Evolutionary conservation across 306 rosid species (phyloP).

Genomic region (Arachis hypogaea): DNA sequence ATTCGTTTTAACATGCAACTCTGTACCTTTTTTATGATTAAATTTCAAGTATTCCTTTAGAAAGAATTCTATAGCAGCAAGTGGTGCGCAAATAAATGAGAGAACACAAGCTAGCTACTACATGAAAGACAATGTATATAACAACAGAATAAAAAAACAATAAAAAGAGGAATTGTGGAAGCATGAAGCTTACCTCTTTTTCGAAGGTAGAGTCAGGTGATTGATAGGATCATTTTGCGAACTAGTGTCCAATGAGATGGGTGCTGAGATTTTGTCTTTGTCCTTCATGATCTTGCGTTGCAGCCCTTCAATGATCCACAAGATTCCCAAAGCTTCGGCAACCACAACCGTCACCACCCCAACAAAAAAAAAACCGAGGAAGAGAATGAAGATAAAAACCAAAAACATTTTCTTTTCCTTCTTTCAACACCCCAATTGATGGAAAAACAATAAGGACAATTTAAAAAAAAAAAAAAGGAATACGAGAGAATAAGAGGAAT

Average conservation of each 20-base stretch:
- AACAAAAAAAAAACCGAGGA: constrained; percentile 60
- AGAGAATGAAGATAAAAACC: constrained; percentile 45
- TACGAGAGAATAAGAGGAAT: background rate
- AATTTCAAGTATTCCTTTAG: too few species aligned
- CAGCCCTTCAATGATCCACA: constrained; percentile 50
- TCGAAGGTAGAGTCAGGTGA: constrained; percentile 46
- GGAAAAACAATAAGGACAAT: background rate
- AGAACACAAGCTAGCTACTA: too few species aligned
- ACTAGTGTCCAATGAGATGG: constrained; percentile 3
- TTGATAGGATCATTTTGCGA: constrained; percentile 50
- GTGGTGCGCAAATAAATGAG: too few species aligned
- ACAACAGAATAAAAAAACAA: background rate
- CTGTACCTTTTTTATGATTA: too few species aligned
- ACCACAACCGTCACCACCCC: constrained; percentile 68
- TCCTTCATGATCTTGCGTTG: constrained; percentile 13
- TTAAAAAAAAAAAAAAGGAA: background rate
- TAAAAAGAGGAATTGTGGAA: background rate
- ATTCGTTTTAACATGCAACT: too few species aligned
- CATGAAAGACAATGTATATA: background rate
- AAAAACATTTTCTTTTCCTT: constrained; percentile 34
- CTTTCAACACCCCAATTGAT: constrained; percentile 5
- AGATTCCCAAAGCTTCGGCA: constrained; percentile 54
- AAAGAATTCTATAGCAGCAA: too few species aligned
- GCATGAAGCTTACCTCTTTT: constrained; percentile 62
- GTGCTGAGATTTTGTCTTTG: constrained; percentile 39